Conservation (phyloP, 805 yeast genomes). For the Myxozyma monticola region DNA sequence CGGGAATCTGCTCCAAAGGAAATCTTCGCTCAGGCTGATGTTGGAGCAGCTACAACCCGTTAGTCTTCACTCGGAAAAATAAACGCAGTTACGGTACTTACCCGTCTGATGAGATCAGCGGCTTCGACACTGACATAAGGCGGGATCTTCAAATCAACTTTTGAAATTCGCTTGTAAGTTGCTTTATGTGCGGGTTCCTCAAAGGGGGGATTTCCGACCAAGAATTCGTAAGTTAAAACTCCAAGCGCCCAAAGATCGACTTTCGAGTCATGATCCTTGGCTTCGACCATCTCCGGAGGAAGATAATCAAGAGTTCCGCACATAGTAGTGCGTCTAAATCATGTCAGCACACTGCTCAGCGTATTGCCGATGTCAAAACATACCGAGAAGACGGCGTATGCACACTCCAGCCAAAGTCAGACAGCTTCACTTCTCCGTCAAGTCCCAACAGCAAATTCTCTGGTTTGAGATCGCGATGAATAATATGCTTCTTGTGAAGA, state of each 20-base stretch:
- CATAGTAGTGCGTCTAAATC: constrained; percentile 64
- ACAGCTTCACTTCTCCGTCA: constrained; percentile 73
- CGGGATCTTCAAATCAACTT: constrained; percentile 76
- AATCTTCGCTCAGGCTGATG: constrained; percentile 70
- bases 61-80: neutral
- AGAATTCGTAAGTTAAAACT: constrained; percentile 75
- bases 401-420: constrained; percentile 97
- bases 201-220: constrained; percentile 90
- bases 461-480: constrained; percentile 93
- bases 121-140: constrained; percentile 70
- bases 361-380: neutral
- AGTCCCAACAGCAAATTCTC: constrained; percentile 82
- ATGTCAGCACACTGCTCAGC: neutral
- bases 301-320: constrained; percentile 94
- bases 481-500: constrained; percentile 74
- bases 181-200: constrained; percentile 73
- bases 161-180: constrained; percentile 77
- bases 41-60: constrained; percentile 48
- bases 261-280: constrained; percentile 69
- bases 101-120: constrained; percentile 61
- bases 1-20: constrained; percentile 57
- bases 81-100: constrained; percentile 15
- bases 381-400: constrained; percentile 51
- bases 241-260: constrained; percentile 96
- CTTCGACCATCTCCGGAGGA: constrained; percentile 93